These are phyloP conservation scores for Trifolium subterraneum DNA, from an alignment of 306 rosid genomes.

Conservation along the genomic window DNA sequence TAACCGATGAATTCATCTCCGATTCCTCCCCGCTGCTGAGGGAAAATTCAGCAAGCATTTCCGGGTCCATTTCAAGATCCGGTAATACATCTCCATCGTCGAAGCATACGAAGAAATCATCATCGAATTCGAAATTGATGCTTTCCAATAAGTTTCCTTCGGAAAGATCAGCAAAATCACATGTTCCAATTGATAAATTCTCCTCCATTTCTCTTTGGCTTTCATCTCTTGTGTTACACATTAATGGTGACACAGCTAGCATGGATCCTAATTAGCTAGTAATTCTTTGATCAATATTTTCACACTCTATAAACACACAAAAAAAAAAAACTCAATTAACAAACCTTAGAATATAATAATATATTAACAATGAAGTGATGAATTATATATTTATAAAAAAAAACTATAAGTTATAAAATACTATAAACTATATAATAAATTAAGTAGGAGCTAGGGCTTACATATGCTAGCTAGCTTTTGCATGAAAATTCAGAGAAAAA, in stretches of 20 bases:
- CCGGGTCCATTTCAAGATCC: constrained; percentile 88
- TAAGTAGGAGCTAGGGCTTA: not conserved
- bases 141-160: constrained; percentile 71
- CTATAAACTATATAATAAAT: not conserved
- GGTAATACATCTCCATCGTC: constrained; percentile 70
- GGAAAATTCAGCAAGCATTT: constrained; percentile 74
- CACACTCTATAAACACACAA: constrained; percentile 7
- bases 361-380: not conserved
- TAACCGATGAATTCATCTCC: constrained; percentile 51
- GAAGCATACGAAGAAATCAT: constrained; percentile 71
- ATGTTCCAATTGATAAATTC: constrained; percentile 53
- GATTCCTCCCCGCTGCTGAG: constrained; percentile 60
- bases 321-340: not conserved
- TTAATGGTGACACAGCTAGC: constrained; percentile 79
- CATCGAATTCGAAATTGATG: constrained; percentile 60
- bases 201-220: constrained; percentile 66
- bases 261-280: constrained; percentile 38
- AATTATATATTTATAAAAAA: not conserved
- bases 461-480: not conserved
- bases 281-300: not conserved
- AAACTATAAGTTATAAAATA: not conserved
- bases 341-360: not conserved
- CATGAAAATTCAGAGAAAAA: constrained; percentile 30
- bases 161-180: constrained; percentile 63
- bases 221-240: constrained; percentile 58